Evolutionary conservation across 2,329 filamentous ascomycete genomes (phyloP).

Genomic region (Diaporthe citri): DNA sequence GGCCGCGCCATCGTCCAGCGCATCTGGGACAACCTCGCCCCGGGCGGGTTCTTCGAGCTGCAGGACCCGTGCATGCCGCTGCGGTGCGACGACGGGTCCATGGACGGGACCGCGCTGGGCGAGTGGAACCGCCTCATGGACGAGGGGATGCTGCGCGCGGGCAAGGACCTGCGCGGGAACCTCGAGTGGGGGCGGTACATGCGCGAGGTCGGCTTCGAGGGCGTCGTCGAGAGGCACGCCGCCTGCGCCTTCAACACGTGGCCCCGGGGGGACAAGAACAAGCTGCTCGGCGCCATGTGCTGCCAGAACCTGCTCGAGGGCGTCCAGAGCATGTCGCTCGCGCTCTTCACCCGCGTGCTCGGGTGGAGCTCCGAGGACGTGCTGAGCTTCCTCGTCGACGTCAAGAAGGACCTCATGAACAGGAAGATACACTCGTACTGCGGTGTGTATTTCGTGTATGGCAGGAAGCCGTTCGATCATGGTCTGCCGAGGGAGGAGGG

Average conservation of each 20-base stretch:
- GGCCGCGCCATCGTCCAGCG: conserved; percentile 61
- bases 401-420: conserved; percentile 49
- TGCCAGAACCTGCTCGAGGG: conserved; percentile 49
- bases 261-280: conserved; percentile 51
- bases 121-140: conserved; percentile 50
- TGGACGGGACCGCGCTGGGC: conserved; percentile 48
- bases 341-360: conserved; percentile 47
- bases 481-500: not conserved
- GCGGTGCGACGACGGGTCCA: conserved; percentile 48
- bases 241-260: conserved; percentile 53
- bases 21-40: conserved; percentile 55
- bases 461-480: conserved; percentile 32
- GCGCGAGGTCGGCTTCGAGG: conserved; percentile 48
- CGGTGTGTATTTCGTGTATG: conserved; percentile 46
- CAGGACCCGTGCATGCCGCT: conserved; percentile 49
- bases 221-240: conserved; percentile 47
- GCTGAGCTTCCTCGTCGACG: conserved; percentile 47
- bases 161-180: conserved; percentile 48
- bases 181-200: conserved; percentile 47
- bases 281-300: conserved; percentile 49
- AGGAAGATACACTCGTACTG: conserved; percentile 51
- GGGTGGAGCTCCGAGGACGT: conserved; percentile 48
- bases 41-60: conserved; percentile 56
- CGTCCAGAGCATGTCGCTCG: conserved; percentile 50
- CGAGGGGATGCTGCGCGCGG: conserved; percentile 46